Conservation (phyloP, 305 asterid species). For the Fraxinus sp. region DNA sequence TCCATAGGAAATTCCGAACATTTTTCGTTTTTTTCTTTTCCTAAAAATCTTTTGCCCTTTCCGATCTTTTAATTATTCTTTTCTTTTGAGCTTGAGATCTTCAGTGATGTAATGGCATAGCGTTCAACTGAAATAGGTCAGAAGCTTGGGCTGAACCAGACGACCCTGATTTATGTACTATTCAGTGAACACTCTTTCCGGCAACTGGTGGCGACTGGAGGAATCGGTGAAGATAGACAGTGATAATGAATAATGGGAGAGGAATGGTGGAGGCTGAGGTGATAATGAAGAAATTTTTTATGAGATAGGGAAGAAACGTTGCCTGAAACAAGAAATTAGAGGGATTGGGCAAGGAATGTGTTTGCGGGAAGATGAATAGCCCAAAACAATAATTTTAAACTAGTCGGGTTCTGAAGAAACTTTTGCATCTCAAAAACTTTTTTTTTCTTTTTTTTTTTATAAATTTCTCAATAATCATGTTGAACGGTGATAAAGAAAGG, state of each 20-base stretch:
- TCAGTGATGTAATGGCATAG: neutral
- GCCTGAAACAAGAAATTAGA: neutral
- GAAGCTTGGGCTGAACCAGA: neutral
- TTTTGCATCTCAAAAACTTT: too few relatives aligned
- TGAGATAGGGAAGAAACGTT: too few relatives aligned
- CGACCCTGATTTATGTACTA: neutral
- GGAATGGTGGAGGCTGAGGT: neutral
- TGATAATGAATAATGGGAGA: neutral
- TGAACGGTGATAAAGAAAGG: too few relatives aligned
- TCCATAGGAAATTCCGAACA: constrained; percentile 85
- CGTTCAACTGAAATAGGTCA: neutral
- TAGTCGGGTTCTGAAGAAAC: too few relatives aligned
- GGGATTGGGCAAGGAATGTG: neutral
- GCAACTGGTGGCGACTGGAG: neutral
- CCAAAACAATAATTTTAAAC: too few relatives aligned
- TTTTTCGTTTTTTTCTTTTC: constrained; percentile 22
- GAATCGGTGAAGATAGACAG: neutral
- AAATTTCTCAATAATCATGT: too few relatives aligned
- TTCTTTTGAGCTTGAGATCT: neutral
- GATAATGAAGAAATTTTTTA: too few relatives aligned
- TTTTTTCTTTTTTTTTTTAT: too few relatives aligned
- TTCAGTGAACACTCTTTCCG: neutral
- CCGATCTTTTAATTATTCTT: neutral
- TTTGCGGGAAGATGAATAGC: too few relatives aligned
- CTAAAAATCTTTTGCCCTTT: neutral